These are phyloP conservation scores for Neurospora sp. DNA, from an alignment of 495 filamentous ascomycete species.

Conservation along the genomic window DNA sequence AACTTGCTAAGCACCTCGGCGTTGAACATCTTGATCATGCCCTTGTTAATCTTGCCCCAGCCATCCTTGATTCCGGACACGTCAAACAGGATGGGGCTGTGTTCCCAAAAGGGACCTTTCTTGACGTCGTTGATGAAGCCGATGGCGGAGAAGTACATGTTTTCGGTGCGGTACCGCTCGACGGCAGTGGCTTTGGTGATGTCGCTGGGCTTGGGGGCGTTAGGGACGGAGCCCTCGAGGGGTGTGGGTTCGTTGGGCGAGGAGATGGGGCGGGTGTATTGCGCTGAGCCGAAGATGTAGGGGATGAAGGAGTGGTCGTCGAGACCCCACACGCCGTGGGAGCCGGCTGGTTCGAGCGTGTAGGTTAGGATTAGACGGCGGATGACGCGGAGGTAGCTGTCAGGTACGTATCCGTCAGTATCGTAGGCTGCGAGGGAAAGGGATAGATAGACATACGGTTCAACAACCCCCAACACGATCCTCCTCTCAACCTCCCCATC, in stretches of 20 bases:
- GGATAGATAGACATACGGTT: slow-evolving; percentile 49
- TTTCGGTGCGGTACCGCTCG: slow-evolving; percentile 54
- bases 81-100: slow-evolving; percentile 90
- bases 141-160: slow-evolving; percentile 97
- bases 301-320: slow-evolving; percentile 97
- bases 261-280: slow-evolving; percentile 66
- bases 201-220: slow-evolving; percentile 59
- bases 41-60: slow-evolving; percentile 99
- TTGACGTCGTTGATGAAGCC: slow-evolving; percentile 99
- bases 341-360: slow-evolving; percentile 90
- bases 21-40: slow-evolving; percentile 97
- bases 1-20: slow-evolving; percentile 89
- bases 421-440: neutral
- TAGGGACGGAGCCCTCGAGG: slow-evolving; percentile 61
- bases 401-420: neutral
- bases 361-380: slow-evolving; percentile 82
- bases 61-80: slow-evolving; percentile 82
- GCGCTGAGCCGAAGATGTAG: slow-evolving; percentile 91
- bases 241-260: slow-evolving; percentile 51
- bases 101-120: slow-evolving; percentile 95
- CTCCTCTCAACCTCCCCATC: slow-evolving; percentile 48
- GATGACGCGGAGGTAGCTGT: slow-evolving; percentile 71
- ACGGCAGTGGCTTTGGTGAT: slow-evolving; percentile 59
- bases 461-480: slow-evolving; percentile 71
- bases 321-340: slow-evolving; percentile 91